A percentile compares a stretch with the other conserved stretches of the same genome.
phyloP scores from a whole-genome alignment of 192 early-diverging fungal species.

The Linnemannia elongata region DNA sequence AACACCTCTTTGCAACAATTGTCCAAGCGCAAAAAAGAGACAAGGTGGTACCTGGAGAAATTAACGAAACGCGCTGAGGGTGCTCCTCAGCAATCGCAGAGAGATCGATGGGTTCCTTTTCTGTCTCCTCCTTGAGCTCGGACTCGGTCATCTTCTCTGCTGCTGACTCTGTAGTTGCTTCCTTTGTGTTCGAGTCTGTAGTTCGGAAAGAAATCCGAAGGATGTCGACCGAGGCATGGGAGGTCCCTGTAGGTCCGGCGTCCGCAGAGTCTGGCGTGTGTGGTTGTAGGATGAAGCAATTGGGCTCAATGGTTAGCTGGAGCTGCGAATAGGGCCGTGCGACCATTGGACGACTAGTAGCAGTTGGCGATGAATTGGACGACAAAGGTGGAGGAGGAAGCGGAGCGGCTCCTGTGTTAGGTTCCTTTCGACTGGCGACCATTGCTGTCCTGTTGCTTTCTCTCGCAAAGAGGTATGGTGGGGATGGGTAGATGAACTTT shows the following conservation, averaged over 20 bases:
- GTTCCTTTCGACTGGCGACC: neutral
- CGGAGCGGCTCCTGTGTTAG: neutral
- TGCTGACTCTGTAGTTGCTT: neutral
- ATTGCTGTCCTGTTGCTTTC: neutral
- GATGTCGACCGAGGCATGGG: neutral
- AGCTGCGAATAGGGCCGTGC: conserved; percentile 37
- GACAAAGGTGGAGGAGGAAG: neutral
- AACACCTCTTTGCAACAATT: neutral
- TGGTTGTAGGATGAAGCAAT: conserved; percentile 37
- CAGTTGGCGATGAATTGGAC: neutral
- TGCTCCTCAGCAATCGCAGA: neutral
- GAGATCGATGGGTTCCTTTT: neutral
- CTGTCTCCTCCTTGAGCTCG: neutral
- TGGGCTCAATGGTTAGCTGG: conserved; percentile 40
- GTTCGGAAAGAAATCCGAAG: conserved; percentile 19
- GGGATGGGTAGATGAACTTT: neutral
- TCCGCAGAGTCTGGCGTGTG: neutral
- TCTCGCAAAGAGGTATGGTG: neutral
- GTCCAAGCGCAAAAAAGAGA: neutral
- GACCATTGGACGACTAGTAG: neutral
- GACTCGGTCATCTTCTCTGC: neutral
- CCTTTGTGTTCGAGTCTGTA: neutral
- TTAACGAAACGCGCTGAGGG: conserved; percentile 20
- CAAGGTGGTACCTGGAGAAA: conserved; percentile 12
- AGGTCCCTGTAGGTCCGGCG: neutral